Conservation (phyloP, 768 basidiomycete species). For the Tulasnella sp. region DNA sequence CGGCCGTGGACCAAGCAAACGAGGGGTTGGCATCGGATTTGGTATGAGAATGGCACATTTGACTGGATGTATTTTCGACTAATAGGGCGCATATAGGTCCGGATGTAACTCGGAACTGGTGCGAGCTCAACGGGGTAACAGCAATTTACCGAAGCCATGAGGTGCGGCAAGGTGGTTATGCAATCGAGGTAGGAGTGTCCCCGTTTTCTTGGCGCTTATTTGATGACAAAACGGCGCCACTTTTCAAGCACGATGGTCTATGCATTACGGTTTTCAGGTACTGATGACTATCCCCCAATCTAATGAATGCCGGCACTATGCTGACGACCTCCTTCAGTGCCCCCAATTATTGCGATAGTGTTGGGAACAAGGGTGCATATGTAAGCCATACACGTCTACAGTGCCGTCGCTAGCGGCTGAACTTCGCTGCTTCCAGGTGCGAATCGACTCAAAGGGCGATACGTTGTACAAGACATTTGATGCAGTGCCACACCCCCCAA, state of each 20-base stretch:
- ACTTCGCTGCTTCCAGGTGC: slow-evolving; percentile 51
- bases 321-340: slow-evolving; percentile 51
- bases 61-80: background rate
- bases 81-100: slow-evolving; percentile 51
- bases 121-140: slow-evolving; percentile 76
- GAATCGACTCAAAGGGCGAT: slow-evolving; percentile 72
- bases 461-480: slow-evolving; percentile 69
- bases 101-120: slow-evolving; percentile 88
- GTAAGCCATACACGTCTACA: slow-evolving; percentile 48
- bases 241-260: slow-evolving; percentile 73
- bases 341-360: slow-evolving; percentile 92
- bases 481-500: slow-evolving; percentile 79
- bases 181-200: slow-evolving; percentile 51
- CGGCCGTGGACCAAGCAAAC: slow-evolving; percentile 94
- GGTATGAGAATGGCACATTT: background rate
- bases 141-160: slow-evolving; percentile 94
- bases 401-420: background rate
- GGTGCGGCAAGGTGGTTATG: slow-evolving; percentile 92
- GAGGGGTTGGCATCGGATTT: slow-evolving; percentile 93
- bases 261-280: slow-evolving; percentile 71
- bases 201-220: background rate
- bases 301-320: background rate
- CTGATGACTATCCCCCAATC: slow-evolving; percentile 20
- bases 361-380: slow-evolving; percentile 88
- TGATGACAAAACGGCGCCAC: background rate